phyloP scores from a whole-genome alignment of 1,284 basidiomycete species.

The Ganoderma leucocontextum region DNA sequence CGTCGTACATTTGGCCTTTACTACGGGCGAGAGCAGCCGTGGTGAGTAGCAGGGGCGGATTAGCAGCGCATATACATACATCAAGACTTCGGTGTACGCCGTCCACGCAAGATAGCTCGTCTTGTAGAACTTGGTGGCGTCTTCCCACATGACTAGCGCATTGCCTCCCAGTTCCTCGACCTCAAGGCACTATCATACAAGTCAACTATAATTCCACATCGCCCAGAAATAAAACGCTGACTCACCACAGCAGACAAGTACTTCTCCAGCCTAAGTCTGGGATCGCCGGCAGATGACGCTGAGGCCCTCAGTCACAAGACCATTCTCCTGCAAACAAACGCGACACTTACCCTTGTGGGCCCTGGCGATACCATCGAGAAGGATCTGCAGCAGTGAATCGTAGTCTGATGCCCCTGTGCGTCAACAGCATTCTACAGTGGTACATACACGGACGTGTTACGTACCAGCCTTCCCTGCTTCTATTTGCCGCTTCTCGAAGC shows the following conservation, averaged over 20 bases:
- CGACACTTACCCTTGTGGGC: constrained; percentile 59
- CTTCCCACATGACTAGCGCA: constrained; percentile 68
- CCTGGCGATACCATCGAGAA: constrained; percentile 68
- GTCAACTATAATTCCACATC: constrained; percentile 11
- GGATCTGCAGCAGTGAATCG: constrained; percentile 57
- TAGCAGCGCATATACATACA: constrained; percentile 52
- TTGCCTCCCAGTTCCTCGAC: constrained; percentile 58
- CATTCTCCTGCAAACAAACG: not conserved
- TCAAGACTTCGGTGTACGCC: constrained; percentile 70
- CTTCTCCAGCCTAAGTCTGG: constrained; percentile 80
- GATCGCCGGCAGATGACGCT: constrained; percentile 57
- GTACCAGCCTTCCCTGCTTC: constrained; percentile 56
- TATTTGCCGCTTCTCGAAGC: constrained; percentile 66
- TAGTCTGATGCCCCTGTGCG: constrained; percentile 38
- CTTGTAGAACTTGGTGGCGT: constrained; percentile 70
- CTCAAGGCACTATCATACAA: constrained; percentile 51
- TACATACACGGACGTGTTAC: constrained; percentile 14
- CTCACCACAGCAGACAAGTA: constrained; percentile 79
- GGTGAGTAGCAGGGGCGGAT: not conserved
- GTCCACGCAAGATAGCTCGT: constrained; percentile 77
- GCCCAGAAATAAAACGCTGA: constrained; percentile 23
- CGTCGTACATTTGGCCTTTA: constrained; percentile 62
- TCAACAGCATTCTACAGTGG: not conserved
- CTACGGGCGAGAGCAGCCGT: constrained; percentile 43
- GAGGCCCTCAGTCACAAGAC: constrained; percentile 17